Evolutionary conservation across 2,329 filamentous ascomycete genomes (phyloP).

Genomic region (Fusarium palustre): DNA sequence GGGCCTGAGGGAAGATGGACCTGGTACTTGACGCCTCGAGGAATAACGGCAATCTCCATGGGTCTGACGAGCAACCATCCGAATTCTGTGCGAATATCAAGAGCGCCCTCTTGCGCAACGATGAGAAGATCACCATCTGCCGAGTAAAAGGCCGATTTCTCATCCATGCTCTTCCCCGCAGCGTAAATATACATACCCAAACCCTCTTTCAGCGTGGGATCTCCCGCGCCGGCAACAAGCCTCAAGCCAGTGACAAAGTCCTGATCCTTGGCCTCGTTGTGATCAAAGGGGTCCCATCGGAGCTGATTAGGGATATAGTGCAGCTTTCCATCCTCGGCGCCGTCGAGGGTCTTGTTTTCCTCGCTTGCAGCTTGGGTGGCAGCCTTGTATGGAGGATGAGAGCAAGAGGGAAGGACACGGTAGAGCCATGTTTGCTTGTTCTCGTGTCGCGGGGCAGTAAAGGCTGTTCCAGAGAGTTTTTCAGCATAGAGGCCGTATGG

Average conservation of each 20-base stretch:
- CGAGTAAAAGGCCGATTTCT: conserved; percentile 83
- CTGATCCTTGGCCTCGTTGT: conserved; percentile 65
- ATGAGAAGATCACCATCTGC: conserved; percentile 84
- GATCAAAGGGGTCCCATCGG: conserved; percentile 83
- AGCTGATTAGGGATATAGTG: conserved; percentile 77
- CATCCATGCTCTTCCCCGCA: conserved; percentile 80
- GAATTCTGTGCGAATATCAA: conserved; percentile 83
- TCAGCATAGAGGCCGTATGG: conserved; percentile 85
- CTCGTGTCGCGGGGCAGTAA: conserved; percentile 75
- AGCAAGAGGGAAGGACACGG: conserved; percentile 73
- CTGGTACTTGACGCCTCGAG: conserved; percentile 78
- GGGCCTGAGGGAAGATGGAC: conserved; percentile 73
- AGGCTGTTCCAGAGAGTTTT: conserved; percentile 78
- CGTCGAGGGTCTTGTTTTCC: conserved; percentile 43
- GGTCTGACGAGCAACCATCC: conserved; percentile 80
- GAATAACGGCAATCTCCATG: conserved; percentile 82
- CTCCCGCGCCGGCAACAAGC: conserved; percentile 82
- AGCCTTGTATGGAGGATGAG: conserved; percentile 67
- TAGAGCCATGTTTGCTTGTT: conserved; percentile 81
- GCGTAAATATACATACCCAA: conserved; percentile 85
- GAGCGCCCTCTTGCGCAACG: conserved; percentile 77
- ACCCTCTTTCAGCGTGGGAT: conserved; percentile 81
- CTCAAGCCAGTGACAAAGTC: conserved; percentile 71
- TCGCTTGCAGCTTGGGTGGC: conserved; percentile 51
- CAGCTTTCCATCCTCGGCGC: conserved; percentile 42